phyloP scores from a whole-genome alignment of 1,139 yeast genomes.

The Geotrichum fermentans region DNA sequence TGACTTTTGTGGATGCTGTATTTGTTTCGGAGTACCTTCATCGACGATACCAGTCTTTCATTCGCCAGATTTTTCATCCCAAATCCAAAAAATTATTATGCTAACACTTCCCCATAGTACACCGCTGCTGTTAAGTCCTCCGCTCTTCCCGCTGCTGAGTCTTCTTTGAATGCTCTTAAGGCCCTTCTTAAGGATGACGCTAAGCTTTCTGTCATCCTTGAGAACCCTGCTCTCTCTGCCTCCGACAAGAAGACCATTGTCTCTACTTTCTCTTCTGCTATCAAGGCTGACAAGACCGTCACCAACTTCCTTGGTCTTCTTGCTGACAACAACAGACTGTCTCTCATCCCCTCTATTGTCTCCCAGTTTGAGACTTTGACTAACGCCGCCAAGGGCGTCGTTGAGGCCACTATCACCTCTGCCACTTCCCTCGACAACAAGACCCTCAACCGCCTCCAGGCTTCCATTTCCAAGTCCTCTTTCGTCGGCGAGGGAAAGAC shows the following conservation, averaged over 20 bases:
- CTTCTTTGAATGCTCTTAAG: constrained; percentile 58
- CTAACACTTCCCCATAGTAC: constrained; percentile 41
- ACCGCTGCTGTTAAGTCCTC: constrained; percentile 86
- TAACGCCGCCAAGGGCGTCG: constrained; percentile 86
- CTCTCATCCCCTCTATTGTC: constrained; percentile 59
- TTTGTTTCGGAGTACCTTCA: not conserved
- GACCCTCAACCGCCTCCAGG: constrained; percentile 71
- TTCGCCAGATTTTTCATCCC: constrained; percentile 17
- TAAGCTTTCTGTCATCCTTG: constrained; percentile 56
- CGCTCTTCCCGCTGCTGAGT: constrained; percentile 65
- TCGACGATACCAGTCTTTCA: constrained; percentile 5
- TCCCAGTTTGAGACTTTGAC: constrained; percentile 70
- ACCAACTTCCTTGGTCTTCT: constrained; percentile 76
- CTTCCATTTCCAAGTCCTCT: constrained; percentile 70
- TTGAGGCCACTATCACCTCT: constrained; percentile 90
- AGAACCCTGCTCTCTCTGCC: constrained; percentile 79
- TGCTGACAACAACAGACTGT: constrained; percentile 93
- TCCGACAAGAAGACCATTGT: constrained; percentile 72
- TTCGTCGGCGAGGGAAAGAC: constrained; percentile 85
- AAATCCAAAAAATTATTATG: not conserved
- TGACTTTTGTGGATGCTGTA: too few species aligned
- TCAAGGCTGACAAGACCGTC: constrained; percentile 65
- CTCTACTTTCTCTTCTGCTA: constrained; percentile 51
- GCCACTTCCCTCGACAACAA: constrained; percentile 79
- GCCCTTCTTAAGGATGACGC: constrained; percentile 57